Base-by-base conservation (phyloP, 805 yeast genomes). In the Saturnispora ahearnii region DNA sequence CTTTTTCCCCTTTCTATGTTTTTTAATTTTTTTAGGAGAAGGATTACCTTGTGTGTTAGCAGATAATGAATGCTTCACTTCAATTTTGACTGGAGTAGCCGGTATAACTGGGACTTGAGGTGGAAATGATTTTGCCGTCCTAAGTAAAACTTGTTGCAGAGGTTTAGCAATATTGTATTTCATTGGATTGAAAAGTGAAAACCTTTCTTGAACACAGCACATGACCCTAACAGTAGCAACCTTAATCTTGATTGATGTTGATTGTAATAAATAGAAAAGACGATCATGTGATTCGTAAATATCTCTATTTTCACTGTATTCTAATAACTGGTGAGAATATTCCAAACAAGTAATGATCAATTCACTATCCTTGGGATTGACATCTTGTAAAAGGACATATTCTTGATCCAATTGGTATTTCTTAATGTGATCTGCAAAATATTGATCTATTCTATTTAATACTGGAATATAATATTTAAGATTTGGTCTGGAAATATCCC, bases 391-490 rank as follows among this genome's bases (percentile, higher is more conserved):
- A 41, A 65, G 72, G 4, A 79, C 74, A 47, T 65, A 58, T 18
- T 73, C 74, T 12, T 71, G 70, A 33, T 69, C 73, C 48, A 81
- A 64, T 32, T 67, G 70, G 58, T 87, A 84, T 53, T 78, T 78
- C 7, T 66, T 66, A 13, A 84, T 74, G 22, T 75, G 68, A 3
- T 59, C 57, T 46, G 80, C 84, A 48, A 87, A 67, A 6, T 87
- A 73, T 11, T 70, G 73, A 61, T 90, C 96, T 59, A 90, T 79
- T 57, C 82, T 72, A 63, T 88, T 84, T 57, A 91, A 69, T 1
- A 87, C 79, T 0, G 83, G 76, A 29, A 86, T 77, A 93, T 96
- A 90, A 52, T 81, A 82, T 53, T 74, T 75, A 32, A 91, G 65
- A 57, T 87, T 77, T 6, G 74, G 71, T 38, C 59, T 56, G 5